Conservation (phyloP, 1,284 basidiomycete species). For the Fistulinella cinereoalba region DNA sequence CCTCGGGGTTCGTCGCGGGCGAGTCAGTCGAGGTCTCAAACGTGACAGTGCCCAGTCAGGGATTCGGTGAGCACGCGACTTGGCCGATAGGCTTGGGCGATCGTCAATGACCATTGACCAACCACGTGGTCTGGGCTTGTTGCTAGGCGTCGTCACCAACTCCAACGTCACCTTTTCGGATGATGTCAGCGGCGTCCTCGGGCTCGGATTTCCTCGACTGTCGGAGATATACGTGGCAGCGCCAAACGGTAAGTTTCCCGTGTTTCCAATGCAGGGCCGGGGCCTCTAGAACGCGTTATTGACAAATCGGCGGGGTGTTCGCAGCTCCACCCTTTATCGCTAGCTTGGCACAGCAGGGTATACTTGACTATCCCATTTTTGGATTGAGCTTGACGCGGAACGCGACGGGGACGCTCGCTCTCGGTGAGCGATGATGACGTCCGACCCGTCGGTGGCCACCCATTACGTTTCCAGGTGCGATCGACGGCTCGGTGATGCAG, state of each 20-base stretch:
- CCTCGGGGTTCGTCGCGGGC: constrained; percentile 64
- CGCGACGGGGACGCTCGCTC: constrained; percentile 55
- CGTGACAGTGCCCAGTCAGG: constrained; percentile 56
- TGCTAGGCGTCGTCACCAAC: constrained; percentile 54
- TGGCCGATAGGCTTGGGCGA: too few species aligned
- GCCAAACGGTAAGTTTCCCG: constrained; percentile 47
- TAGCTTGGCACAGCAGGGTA: constrained; percentile 57
- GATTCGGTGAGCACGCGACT: constrained; percentile 57
- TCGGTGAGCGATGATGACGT: constrained; percentile 44
- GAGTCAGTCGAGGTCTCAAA: constrained; percentile 61
- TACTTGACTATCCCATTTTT: constrained; percentile 70
- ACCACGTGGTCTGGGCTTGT: background rate
- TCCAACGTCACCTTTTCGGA: constrained; percentile 62
- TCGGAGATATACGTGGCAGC: constrained; percentile 52
- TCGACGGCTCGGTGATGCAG: constrained; percentile 64
- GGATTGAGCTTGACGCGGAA: constrained; percentile 62
- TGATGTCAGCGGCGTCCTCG: constrained; percentile 66
- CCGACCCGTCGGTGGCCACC: background rate
- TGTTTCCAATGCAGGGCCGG: background rate
- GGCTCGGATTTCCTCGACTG: constrained; percentile 70
- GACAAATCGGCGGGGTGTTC: background rate
- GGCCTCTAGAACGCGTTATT: too few species aligned
- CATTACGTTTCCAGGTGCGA: constrained; percentile 49
- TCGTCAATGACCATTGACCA: too few species aligned
- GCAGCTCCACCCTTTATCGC: constrained; percentile 66